A percentile compares a stretch with the other conserved stretches of the same genome.
phyloP scores from a whole-genome alignment of 1,139 yeast genomes.

The Saccharomyces hybrid region DNA sequence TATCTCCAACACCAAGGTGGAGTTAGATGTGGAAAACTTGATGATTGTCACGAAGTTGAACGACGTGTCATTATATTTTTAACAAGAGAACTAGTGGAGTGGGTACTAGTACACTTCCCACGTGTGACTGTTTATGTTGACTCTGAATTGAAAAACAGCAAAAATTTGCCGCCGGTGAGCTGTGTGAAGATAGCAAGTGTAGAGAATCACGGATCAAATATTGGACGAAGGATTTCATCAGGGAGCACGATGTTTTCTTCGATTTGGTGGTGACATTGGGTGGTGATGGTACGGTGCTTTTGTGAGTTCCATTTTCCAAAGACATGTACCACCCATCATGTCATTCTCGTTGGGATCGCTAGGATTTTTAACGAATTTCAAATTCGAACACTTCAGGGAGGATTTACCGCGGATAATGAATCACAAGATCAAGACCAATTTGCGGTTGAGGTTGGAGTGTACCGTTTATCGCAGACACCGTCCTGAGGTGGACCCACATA shows the following conservation, averaged over 20 bases:
- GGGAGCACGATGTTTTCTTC: constrained; percentile 45
- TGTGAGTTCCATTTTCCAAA: constrained; percentile 71
- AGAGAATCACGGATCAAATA: constrained; percentile 41
- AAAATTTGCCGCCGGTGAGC: constrained; percentile 49
- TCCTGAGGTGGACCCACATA: constrained; percentile 14
- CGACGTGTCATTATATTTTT: constrained; percentile 65
- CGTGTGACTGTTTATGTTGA: constrained; percentile 66
- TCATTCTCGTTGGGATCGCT: constrained; percentile 74
- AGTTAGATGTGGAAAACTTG: constrained; percentile 58
- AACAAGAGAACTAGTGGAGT: constrained; percentile 71
- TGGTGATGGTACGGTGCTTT: constrained; percentile 84
- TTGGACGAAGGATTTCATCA: constrained; percentile 60
- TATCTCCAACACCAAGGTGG: constrained; percentile 65
- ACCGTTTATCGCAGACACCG: constrained; percentile 38
- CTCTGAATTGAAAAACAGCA: constrained; percentile 49
- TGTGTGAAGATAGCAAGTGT: constrained; percentile 26
- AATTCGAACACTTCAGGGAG: constrained; percentile 59
- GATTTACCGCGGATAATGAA: constrained; percentile 50
- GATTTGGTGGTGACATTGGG: constrained; percentile 77
- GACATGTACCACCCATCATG: constrained; percentile 81
- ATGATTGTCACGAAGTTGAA: constrained; percentile 82
- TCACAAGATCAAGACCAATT: constrained; percentile 66
- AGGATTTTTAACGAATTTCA: constrained; percentile 74
- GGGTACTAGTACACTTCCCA: constrained; percentile 47
- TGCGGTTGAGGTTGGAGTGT: constrained; percentile 78